phyloP scores from a whole-genome alignment of 1,284 basidiomycete species.

The Porogramme epimiltina region DNA sequence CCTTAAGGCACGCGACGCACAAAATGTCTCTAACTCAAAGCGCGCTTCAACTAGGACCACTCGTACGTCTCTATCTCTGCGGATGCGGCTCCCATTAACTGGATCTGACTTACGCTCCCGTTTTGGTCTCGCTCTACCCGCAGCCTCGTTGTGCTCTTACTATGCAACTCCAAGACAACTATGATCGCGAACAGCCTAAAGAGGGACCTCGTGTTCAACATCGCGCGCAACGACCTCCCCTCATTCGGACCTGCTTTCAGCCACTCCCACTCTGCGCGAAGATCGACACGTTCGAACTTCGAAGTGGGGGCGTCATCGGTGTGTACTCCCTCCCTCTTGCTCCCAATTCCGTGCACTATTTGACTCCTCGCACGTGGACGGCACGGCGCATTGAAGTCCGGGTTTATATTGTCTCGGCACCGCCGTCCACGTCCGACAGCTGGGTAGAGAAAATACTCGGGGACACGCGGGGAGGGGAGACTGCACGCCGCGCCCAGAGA shows the following conservation, averaged over 20 bases:
- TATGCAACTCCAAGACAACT: conserved; percentile 91
- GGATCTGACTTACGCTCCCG: conserved; percentile 30
- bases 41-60: conserved; percentile 69
- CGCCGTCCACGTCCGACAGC: too few species aligned
- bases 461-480: too few species aligned
- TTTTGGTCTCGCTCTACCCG: conserved; percentile 40
- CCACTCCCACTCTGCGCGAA: conserved; percentile 39
- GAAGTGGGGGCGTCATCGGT: too few species aligned
- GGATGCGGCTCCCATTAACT: neutral
- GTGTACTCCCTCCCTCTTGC: too few species aligned
- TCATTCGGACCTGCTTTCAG: conserved; percentile 54
- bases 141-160: conserved; percentile 85
- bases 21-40: conserved; percentile 85
- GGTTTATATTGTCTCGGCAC: too few species aligned
- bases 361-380: too few species aligned
- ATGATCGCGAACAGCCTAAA: conserved; percentile 94
- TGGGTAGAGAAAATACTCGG: too few species aligned
- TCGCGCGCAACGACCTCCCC: conserved; percentile 75
- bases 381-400: too few species aligned
- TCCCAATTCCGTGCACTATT: too few species aligned
- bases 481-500: too few species aligned
- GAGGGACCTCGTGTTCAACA: conserved; percentile 92
- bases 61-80: conserved; percentile 43
- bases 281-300: conserved; percentile 91
- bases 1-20: conserved; percentile 73